A percentile compares a stretch with the other conserved stretches of the same genome.
Conservation (phyloP, 2,329 filamentous ascomycete genomes). For the Aspergillus transmontanensis region DNA sequence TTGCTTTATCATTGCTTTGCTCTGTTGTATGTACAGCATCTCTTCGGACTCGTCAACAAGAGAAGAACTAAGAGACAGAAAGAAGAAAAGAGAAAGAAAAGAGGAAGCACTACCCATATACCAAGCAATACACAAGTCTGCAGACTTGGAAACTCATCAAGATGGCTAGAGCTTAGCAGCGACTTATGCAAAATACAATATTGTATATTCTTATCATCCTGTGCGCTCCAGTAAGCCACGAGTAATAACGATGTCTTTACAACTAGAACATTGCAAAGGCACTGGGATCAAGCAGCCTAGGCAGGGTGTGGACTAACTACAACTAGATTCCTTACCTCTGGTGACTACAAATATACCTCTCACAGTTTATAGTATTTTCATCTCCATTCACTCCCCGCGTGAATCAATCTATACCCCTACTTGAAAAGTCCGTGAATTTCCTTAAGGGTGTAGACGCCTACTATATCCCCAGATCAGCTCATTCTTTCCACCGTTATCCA, state of each 20-base stretch:
- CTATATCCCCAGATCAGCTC: too few relatives aligned
- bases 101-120: neutral
- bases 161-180: neutral
- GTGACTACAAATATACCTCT: too few relatives aligned
- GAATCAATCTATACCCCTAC: too few relatives aligned
- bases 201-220: neutral
- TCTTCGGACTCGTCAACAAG: neutral
- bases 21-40: neutral
- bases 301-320: too few relatives aligned
- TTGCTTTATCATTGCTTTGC: neutral
- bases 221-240: neutral
- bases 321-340: too few relatives aligned
- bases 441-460: too few relatives aligned
- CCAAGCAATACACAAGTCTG: neutral
- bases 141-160: neutral
- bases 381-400: too few relatives aligned
- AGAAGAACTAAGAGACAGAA: neutral
- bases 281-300: too few relatives aligned
- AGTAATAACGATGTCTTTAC: neutral
- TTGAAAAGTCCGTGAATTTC: neutral
- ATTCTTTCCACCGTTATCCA: too few relatives aligned
- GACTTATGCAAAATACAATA: neutral
- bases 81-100: neutral
- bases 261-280: too few relatives aligned
- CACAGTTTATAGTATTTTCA: too few relatives aligned